Percentiles rank a stretch among this genome's conserved stretches.
These are phyloP conservation scores for Fusarium humuli DNA, from an alignment of 2,329 filamentous ascomycete genomes.

Conservation along the genomic window DNA sequence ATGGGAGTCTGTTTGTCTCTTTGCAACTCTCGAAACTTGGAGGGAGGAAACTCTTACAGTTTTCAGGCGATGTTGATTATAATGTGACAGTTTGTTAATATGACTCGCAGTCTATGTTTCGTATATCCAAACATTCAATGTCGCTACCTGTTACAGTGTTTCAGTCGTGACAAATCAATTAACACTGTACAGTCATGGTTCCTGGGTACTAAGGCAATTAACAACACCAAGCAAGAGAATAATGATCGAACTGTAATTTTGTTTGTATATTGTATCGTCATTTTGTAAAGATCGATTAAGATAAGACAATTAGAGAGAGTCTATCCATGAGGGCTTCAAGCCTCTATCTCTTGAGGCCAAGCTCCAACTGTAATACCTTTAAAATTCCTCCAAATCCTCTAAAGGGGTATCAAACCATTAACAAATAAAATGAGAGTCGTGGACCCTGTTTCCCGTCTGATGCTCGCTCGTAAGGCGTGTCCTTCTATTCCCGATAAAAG, in stretches of 20 bases:
- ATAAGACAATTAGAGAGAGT: conserved; percentile 21
- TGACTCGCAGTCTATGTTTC: neutral
- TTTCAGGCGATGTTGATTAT: neutral
- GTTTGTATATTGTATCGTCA: neutral
- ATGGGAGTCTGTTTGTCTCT: neutral
- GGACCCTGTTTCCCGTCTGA: conserved; percentile 17
- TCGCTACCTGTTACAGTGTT: neutral
- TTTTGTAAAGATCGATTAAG: conserved; percentile 16
- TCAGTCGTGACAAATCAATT: neutral
- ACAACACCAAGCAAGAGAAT: neutral
- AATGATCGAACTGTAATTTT: neutral
- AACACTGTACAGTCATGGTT: neutral
- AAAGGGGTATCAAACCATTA: conserved; percentile 45
- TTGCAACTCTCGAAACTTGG: neutral
- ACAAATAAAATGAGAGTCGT: conserved; percentile 34
- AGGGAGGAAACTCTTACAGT: neutral
- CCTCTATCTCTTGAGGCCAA: conserved; percentile 7
- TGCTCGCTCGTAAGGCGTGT: conserved; percentile 24
- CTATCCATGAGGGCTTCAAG: conserved; percentile 7
- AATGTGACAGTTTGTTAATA: neutral
- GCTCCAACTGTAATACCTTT: conserved; percentile 14
- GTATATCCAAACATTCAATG: neutral
- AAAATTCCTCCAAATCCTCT: conserved; percentile 25
- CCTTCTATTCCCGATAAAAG: conserved; percentile 23
- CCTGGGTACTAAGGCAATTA: neutral